phyloP scores from a whole-genome alignment of 192 early-diverging fungal species.

The Lunasporangiospora selenospora region DNA sequence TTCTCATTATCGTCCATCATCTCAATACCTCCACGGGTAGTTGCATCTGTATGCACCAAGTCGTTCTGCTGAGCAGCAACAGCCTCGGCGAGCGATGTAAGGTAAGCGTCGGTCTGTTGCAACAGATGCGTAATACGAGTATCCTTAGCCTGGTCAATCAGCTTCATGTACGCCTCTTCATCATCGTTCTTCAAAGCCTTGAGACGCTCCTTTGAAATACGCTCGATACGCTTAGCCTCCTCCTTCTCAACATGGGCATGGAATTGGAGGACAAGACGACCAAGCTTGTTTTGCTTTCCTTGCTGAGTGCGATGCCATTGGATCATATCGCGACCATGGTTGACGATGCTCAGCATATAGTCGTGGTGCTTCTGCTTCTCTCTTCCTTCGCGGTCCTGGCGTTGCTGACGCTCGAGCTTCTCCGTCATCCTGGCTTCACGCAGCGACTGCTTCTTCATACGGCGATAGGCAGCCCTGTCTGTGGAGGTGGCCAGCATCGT shows the following conservation, averaged over 20 bases:
- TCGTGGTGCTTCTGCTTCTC: constrained; percentile 87
- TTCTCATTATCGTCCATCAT: constrained; percentile 58
- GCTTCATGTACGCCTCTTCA: constrained; percentile 95
- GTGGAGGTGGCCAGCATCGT: constrained; percentile 83
- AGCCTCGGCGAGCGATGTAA: constrained; percentile 84
- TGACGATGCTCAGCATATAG: constrained; percentile 76
- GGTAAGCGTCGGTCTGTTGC: constrained; percentile 86
- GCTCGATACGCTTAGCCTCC: constrained; percentile 88
- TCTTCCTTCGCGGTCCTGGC: constrained; percentile 83
- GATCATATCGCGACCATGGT: constrained; percentile 76
- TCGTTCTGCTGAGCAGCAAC: constrained; percentile 84
- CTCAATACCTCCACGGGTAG: constrained; percentile 55
- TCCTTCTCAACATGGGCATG: constrained; percentile 91
- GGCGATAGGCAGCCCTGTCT: constrained; percentile 77
- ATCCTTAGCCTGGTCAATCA: constrained; percentile 96
- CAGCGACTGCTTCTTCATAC: constrained; percentile 83
- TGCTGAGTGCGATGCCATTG: constrained; percentile 73
- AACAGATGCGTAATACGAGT: constrained; percentile 93
- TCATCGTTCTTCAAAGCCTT: constrained; percentile 96
- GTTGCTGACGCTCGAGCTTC: constrained; percentile 87
- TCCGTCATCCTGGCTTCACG: constrained; percentile 91
- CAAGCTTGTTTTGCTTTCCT: constrained; percentile 73
- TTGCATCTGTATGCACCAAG: constrained; percentile 47
- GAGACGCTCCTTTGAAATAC: constrained; percentile 92
- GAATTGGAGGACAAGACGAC: constrained; percentile 75